Evolutionary conservation across 169 alveolate species (phyloP), one percentile per base, ranked within the genome.

Genomic region (Plasmodium gonderi): DNA sequence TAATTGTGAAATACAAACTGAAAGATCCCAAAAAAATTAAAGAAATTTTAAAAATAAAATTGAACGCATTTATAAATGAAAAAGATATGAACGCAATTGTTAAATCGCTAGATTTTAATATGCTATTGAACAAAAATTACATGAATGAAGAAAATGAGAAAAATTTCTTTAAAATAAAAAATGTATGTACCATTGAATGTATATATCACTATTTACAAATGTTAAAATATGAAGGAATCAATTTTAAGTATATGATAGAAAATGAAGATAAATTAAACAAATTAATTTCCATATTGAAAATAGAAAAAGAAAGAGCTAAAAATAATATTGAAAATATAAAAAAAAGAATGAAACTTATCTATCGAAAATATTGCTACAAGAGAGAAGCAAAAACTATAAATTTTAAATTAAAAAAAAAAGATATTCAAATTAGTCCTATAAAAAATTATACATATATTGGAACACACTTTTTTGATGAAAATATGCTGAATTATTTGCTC

Each of bases 41-140:
- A 87, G 93, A 87, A 60, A 72, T 87, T 23, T 54, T 87, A 40
- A 87, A 87, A 44, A 36, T 3, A 40, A 87, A 87, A 29, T 54
- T 87, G 29, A 54, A 20, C 65, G 29, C 65, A 7, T 87, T 87
- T 54, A 74, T 87, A 1, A 87, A 75, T 51, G 93, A 87, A 51
- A 87, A 76, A n/a, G 93, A 87, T 65, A 75, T 87, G 36, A 87
- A 47, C 45, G 93, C 87, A 4, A 17, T 87, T 87, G 74, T 87
- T n/a, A 74, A 76, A 44, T 87, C 93, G 0, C 31, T 87, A 8
- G 93, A 87, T n/a, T 17, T 87, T 5, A 87, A 54, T 26, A 2
- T 45, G 5, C 17, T 87, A 7, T 75, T 87, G 38, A 87, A 75
- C 38, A 87, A 87, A 72, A 45, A 47, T n/a, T 87, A 76, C 31